Base-by-base conservation (phyloP, 2,329 filamentous ascomycete species). In the Ceratocystiopsis sp. region DNA sequence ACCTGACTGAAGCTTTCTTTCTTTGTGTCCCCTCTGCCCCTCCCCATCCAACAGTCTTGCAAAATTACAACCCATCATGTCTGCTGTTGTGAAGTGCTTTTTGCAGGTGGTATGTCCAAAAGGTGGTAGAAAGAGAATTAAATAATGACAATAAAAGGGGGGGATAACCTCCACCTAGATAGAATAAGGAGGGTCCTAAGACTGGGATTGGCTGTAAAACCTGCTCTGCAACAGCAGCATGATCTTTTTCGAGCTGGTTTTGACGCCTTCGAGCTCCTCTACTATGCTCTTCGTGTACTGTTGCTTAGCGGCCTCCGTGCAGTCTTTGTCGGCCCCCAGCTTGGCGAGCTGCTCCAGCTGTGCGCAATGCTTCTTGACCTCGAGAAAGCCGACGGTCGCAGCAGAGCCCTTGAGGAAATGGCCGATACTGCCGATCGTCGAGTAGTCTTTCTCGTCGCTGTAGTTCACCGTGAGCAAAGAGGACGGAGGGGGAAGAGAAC, bases 351-450 rank as follows among this genome's bases (percentile, higher is more conserved):
- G 81, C 62, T 98, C 89, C 55, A 98, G 95, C 68, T 93, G 86
- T 64, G 96, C 87, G 65, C 91, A 98, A 49, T 77, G 80, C 56
- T 95, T 86, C 59, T 85, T 84, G 54, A 98, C 81, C 61, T 93
- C 93, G 54, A 74, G 80, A 44, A 96, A 73, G 38, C 91, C 91
- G 43, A 98, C 73, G 4, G 91, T 95, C 35, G 91, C 89, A 10
- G 89, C 95, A 8, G 89, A 96, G 47, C 91, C 91, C 65, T 98
- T 98, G 52, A 98, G 71, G 65, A 94, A 98, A 64, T 98, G 91
- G 37, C 91, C 91, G 32, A 94, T 77, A 42, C 74, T 71, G 33
- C 25, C 25, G 25, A 29, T 29, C 6, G 7, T 8, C 2, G 25
- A 8, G 25, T 29, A 29, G 2, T 29, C 25, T 29, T 29, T 11